Percentiles rank a stretch among this genome's conserved stretches.
These are phyloP conservation scores for Scenedesmus sp. DNA, from an alignment of 163 green algal genomes.

Conservation along the genomic window DNA sequence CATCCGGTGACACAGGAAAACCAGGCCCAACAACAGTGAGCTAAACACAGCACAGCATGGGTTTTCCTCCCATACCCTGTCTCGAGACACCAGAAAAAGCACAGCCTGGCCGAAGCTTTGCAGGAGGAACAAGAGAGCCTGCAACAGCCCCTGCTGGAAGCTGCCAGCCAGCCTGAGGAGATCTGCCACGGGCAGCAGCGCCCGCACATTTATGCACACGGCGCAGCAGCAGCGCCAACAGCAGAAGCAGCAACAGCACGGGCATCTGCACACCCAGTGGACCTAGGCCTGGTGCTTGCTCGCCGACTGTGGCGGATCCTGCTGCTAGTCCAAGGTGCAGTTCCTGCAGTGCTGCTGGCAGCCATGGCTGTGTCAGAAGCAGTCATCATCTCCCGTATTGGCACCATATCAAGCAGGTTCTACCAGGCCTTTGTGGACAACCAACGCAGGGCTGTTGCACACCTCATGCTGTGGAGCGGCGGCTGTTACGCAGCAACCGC, in stretches of 20 bases:
- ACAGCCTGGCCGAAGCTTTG: neutral
- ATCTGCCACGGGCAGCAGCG: neutral
- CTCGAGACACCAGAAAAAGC: neutral
- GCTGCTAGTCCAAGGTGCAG: neutral
- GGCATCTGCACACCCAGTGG: neutral
- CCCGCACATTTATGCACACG: neutral
- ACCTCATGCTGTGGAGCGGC: constrained; percentile 28
- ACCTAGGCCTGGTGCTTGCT: constrained; percentile 13
- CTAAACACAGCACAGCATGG: neutral
- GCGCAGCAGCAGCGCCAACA: neutral
- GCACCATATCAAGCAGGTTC: constrained; percentile 51
- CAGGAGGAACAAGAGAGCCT: neutral
- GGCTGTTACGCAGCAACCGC: constrained; percentile 42
- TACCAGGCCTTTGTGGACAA: constrained; percentile 52
- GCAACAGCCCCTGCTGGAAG: neutral
- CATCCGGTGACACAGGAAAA: neutral
- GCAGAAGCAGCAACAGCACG: neutral
- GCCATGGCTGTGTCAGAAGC: constrained; percentile 21
- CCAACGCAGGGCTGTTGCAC: neutral
- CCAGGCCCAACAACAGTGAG: neutral
- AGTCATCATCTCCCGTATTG: constrained; percentile 23
- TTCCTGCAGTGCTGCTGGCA: constrained; percentile 5
- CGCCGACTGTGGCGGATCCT: constrained; percentile 31
- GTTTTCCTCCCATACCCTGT: neutral
- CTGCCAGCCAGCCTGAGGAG: neutral